Evolutionary conservation across 257 asterid genomes (phyloP).

Genomic region (Penstemon davidsonii): DNA sequence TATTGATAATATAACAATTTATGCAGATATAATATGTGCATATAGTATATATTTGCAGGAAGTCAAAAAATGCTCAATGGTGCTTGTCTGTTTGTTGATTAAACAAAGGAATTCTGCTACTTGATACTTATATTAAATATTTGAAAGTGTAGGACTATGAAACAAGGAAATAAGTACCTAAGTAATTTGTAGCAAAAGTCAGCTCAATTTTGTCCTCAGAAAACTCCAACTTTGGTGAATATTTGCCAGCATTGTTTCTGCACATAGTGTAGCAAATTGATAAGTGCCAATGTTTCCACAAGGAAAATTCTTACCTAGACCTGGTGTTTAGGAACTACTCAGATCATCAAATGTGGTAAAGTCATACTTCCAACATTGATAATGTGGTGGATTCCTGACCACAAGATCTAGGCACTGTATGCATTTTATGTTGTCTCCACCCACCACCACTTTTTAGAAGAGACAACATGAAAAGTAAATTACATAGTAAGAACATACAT

Average conservation of each 20-base stretch:
- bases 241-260: slow-evolving; percentile 99
- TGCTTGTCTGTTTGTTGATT: too few relatives aligned
- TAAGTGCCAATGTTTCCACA: background rate
- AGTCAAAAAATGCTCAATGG: too few relatives aligned
- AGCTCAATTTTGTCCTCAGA: slow-evolving; percentile 95
- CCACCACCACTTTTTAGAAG: background rate
- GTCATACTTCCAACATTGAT: too few relatives aligned
- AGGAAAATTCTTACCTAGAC: too few relatives aligned
- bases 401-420: background rate
- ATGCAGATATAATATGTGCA: too few relatives aligned
- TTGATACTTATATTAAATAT: too few relatives aligned
- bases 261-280: slow-evolving; percentile 24
- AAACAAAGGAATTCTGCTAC: too few relatives aligned
- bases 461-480: slow-evolving; percentile 17
- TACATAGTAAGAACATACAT: slow-evolving; percentile 45
- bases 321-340: too few relatives aligned
- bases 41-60: too few relatives aligned
- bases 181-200: slow-evolving; percentile 90
- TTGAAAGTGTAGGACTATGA: background rate
- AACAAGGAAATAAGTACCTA: slow-evolving; percentile 42
- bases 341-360: too few relatives aligned
- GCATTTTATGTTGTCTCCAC: background rate
- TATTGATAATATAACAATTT: too few relatives aligned
- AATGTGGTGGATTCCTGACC: too few relatives aligned
- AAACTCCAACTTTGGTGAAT: slow-evolving; percentile 77